These are phyloP conservation scores for Ocimum tenuiflorum DNA, from an alignment of 257 asterid genomes.

Conservation along the genomic window DNA sequence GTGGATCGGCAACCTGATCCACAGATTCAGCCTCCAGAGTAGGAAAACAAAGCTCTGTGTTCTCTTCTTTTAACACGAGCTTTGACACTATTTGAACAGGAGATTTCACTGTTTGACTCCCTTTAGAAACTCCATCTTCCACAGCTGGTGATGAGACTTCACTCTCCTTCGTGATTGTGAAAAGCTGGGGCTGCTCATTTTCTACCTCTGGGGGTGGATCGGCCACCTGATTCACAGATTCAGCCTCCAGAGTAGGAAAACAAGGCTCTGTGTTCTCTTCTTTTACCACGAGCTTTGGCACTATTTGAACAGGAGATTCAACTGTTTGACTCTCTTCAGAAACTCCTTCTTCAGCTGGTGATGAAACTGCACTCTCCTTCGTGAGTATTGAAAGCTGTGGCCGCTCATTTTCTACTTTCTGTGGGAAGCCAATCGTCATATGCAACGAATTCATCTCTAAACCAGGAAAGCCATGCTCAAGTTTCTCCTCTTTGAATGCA, in stretches of 20 bases:
- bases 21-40: slow-evolving; percentile 19
- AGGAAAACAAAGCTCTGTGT: slow-evolving; percentile 22
- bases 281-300: slow-evolving; percentile 20
- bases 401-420: slow-evolving; percentile 23
- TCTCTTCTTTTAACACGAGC: slow-evolving; percentile 19
- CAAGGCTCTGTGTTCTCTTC: slow-evolving; percentile 25
- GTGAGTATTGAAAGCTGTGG: background rate
- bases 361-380: background rate
- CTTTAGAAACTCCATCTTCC: slow-evolving; percentile 6
- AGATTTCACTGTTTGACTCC: background rate
- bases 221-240: slow-evolving; percentile 5
- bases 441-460: slow-evolving; percentile 22
- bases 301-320: slow-evolving; percentile 9
- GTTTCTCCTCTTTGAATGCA: slow-evolving; percentile 24
- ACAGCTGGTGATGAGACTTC: slow-evolving; percentile 4
- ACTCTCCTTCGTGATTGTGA: background rate
- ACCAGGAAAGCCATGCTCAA: slow-evolving; percentile 21
- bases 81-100: slow-evolving; percentile 23
- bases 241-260: slow-evolving; percentile 25
- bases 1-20: slow-evolving; percentile 18
- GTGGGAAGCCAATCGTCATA: slow-evolving; percentile 18
- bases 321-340: background rate
- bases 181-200: slow-evolving; percentile 18
- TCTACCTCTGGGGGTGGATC: slow-evolving; percentile 24
- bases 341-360: slow-evolving; percentile 8